Conservation (phyloP, 768 basidiomycete genomes). For the Tylopilus cervinicoccineus region DNA sequence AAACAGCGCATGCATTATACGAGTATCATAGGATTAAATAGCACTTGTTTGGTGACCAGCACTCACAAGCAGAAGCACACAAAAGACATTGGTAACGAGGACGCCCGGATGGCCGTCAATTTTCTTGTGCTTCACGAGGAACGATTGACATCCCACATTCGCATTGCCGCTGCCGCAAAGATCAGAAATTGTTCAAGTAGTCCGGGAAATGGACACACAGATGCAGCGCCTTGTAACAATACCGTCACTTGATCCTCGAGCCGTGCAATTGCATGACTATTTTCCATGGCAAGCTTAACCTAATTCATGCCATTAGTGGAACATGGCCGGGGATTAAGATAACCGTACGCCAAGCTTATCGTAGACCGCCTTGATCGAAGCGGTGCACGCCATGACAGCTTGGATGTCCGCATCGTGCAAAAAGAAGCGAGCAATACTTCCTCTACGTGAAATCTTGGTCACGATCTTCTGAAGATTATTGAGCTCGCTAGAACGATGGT, state of each 20-base stretch:
- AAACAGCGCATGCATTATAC: not conserved
- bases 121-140: not conserved
- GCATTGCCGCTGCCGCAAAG: slow-evolving; percentile 5
- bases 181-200: not conserved
- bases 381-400: slow-evolving; percentile 5
- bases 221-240: not conserved
- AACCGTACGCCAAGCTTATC: slow-evolving; percentile 5
- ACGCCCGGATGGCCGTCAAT: not conserved
- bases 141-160: not conserved
- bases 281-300: slow-evolving; percentile 14
- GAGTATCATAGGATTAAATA: not conserved
- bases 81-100: too few species aligned
- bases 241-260: slow-evolving; percentile 9
- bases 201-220: not conserved
- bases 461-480: slow-evolving; percentile 6
- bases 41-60: not conserved
- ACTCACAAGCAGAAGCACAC: not conserved
- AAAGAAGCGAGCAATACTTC: slow-evolving; percentile 1
- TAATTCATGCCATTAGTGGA: not conserved
- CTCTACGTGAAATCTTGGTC: slow-evolving; percentile 3
- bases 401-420: slow-evolving; percentile 9
- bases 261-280: slow-evolving; percentile 2
- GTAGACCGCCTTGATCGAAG: slow-evolving; percentile 9
- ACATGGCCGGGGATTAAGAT: not conserved
- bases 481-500: slow-evolving; percentile 4